phyloP scores from a whole-genome alignment of 257 asterid species.

The Hygrophila difformis region DNA sequence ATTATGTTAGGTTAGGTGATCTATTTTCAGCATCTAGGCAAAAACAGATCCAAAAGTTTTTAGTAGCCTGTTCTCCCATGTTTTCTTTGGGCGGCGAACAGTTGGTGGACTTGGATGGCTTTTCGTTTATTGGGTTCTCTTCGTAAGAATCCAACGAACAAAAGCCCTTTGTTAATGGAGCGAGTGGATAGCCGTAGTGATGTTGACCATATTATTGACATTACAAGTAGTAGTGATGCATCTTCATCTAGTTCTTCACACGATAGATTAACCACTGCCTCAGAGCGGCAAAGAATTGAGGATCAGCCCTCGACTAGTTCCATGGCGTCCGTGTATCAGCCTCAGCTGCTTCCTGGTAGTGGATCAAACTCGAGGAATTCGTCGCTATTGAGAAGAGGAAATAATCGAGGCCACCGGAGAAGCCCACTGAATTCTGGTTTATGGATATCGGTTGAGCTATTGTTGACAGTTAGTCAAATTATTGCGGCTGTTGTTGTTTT shows the following conservation, averaged over 20 bases:
- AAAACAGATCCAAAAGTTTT: slow-evolving; percentile 16
- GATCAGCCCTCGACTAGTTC: slow-evolving; percentile 65
- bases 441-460: slow-evolving; percentile 82
- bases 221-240: slow-evolving; percentile 45
- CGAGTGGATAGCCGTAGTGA: slow-evolving; percentile 28
- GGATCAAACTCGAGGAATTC: slow-evolving; percentile 57
- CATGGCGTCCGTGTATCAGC: slow-evolving; percentile 40
- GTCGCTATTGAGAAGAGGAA: slow-evolving; percentile 57
- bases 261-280: slow-evolving; percentile 35
- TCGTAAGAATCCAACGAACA: slow-evolving; percentile 39
- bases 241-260: slow-evolving; percentile 45
- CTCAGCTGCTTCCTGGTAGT: slow-evolving; percentile 42
- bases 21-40: slow-evolving; percentile 2
- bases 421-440: slow-evolving; percentile 81
- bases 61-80: slow-evolving; percentile 33
- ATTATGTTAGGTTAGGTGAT: neutral
- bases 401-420: slow-evolving; percentile 56
- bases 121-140: slow-evolving; percentile 53
- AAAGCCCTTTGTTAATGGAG: slow-evolving; percentile 60
- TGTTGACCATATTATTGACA: slow-evolving; percentile 57
- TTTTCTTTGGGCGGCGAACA: slow-evolving; percentile 23
- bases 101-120: slow-evolving; percentile 51
- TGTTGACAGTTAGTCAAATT: slow-evolving; percentile 77
- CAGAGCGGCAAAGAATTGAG: slow-evolving; percentile 43
- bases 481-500: slow-evolving; percentile 69